These are phyloP conservation scores for Taiozyma sp. DNA, from an alignment of 1,139 yeast genomes.

Conservation along the genomic window DNA sequence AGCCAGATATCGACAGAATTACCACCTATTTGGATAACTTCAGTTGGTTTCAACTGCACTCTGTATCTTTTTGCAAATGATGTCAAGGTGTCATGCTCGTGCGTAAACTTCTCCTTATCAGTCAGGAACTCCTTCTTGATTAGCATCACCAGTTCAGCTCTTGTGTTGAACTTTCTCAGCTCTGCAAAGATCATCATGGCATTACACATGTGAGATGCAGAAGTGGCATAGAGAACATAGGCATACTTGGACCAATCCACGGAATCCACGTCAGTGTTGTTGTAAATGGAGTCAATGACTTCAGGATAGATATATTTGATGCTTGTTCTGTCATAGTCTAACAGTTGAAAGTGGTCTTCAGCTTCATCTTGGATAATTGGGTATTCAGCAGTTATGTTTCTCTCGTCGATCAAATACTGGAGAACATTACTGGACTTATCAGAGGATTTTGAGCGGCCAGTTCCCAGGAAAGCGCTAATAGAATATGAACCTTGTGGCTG, in stretches of 20 bases:
- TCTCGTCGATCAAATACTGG: constrained; percentile 1
- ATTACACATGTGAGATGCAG: constrained; percentile 37
- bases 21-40: constrained; percentile 24
- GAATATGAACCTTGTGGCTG: neutral
- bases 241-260: constrained; percentile 37
- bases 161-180: constrained; percentile 29
- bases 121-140: constrained; percentile 24
- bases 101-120: constrained; percentile 12
- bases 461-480: neutral
- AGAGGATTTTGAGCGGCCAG: neutral
- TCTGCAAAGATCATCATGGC: constrained; percentile 37
- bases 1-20: constrained; percentile 37
- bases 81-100: constrained; percentile 15
- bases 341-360: neutral
- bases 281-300: constrained; percentile 14
- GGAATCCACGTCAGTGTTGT: constrained; percentile 10
- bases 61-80: constrained; percentile 22
- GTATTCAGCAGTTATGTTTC: constrained; percentile 1
- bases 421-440: constrained; percentile 2
- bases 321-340: constrained; percentile 17
- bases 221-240: constrained; percentile 45
- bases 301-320: constrained; percentile 18
- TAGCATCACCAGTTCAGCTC: constrained; percentile 37
- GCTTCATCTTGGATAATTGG: neutral
- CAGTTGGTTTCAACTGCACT: constrained; percentile 22